Percentiles rank a stretch among this genome's conserved stretches.
Conservation (phyloP, 2,329 filamentous ascomycete species). For the Sporothrix curviconia region DNA sequence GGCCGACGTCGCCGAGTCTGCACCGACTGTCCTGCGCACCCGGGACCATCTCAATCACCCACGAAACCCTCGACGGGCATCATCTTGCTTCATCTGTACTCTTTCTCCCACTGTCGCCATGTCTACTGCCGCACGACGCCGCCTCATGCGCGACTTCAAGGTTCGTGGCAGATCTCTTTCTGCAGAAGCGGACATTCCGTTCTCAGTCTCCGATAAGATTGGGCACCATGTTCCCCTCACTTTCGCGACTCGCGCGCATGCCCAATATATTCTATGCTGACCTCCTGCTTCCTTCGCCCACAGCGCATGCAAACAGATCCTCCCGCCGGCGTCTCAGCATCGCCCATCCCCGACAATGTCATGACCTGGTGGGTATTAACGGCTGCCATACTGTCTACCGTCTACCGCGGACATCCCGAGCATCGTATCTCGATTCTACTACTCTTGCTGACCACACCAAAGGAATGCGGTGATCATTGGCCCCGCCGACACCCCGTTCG, state of each 20-base stretch:
- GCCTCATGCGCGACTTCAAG: conserved; percentile 99
- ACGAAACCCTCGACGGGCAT: too few species aligned
- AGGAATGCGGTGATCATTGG: conserved; percentile 99
- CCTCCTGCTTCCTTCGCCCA: neutral
- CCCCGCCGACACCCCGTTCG: conserved; percentile 92
- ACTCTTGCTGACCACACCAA: conserved; percentile 8
- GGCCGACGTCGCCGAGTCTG: neutral
- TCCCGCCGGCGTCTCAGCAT: conserved; percentile 92
- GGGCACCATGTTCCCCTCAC: too few species aligned
- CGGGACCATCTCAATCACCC: neutral
- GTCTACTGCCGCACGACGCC: conserved; percentile 92
- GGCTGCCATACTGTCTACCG: too few species aligned
- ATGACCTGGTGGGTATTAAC: conserved; percentile 78
- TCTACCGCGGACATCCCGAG: too few species aligned
- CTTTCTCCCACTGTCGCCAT: conserved; percentile 26
- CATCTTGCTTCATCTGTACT: too few species aligned
- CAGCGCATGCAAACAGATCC: conserved; percentile 99
- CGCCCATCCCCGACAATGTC: conserved; percentile 90
- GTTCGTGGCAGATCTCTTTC: conserved; percentile 43
- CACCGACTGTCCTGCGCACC: neutral
- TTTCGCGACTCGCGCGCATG: too few species aligned
- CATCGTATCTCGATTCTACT: too few species aligned
- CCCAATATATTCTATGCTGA: conserved; percentile 6
- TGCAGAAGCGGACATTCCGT: neutral
- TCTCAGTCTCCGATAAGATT: neutral